Conservation (phyloP, 1,284 basidiomycete genomes). For the Apiotrichum sp. region DNA sequence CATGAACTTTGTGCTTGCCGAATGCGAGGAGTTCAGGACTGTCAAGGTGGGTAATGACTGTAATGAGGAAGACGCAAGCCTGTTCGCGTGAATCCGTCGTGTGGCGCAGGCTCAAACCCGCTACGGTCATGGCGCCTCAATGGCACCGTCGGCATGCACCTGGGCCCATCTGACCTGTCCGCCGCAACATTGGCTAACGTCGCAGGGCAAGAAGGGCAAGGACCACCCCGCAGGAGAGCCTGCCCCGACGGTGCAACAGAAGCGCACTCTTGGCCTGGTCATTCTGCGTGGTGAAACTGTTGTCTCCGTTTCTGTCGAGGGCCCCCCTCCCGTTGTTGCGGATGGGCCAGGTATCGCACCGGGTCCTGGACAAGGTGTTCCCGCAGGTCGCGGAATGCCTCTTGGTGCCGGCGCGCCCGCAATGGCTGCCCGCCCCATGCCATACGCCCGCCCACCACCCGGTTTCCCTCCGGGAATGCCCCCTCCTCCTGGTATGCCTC, state of each 20-base stretch:
- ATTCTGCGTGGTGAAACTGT: conserved; percentile 95
- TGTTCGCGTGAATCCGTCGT: too few relatives aligned
- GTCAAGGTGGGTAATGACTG: conserved; percentile 51
- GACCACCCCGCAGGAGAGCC: conserved; percentile 48
- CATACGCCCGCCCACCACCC: conserved; percentile 57
- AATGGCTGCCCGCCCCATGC: conserved; percentile 73
- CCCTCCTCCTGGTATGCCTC: conserved; percentile 47
- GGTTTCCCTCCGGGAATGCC: conserved; percentile 63
- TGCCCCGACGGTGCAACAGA: conserved; percentile 86
- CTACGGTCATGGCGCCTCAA: too few relatives aligned
- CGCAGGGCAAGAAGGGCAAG: conserved; percentile 46
- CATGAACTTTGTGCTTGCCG: conserved; percentile 98
- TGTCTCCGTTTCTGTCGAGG: conserved; percentile 90
- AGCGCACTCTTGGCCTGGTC: conserved; percentile 88
- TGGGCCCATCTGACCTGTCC: too few relatives aligned
- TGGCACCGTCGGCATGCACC: too few relatives aligned
- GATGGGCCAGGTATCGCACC: conserved; percentile 56
- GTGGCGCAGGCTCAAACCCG: too few relatives aligned
- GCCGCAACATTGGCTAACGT: neutral
- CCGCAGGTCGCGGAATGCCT: conserved; percentile 96
- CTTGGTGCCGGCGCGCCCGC: conserved; percentile 66
- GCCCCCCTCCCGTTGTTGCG: conserved; percentile 91
- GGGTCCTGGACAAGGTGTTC: conserved; percentile 89
- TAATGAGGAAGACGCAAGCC: too few relatives aligned
- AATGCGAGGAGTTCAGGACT: conserved; percentile 91